Evolutionary conservation across 1,139 yeast genomes (phyloP), one percentile per base, ranked within the genome.

Genomic region (Kodamaea sp.): DNA sequence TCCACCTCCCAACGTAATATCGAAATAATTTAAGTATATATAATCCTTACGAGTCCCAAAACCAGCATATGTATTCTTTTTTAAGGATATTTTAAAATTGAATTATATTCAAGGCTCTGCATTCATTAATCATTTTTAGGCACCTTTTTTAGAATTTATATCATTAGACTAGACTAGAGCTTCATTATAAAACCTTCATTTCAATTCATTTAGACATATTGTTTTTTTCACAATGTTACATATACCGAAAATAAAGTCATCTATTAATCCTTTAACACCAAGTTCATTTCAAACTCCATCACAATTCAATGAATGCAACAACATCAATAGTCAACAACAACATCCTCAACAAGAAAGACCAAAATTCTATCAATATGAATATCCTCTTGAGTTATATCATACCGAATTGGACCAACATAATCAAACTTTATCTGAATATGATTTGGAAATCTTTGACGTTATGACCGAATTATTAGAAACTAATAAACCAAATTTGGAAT

Each of bases 371-470:
- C 75, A 69, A 48, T 54, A 50, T 42, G 62, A 64, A 40, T 81
- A 81, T 49, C 75, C 84, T 2, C 57, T 62, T 31, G 65, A 65
- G 40, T 62, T 80, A 38, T 78, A 80, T 45, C 61, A 70, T 36
- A 54, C 68, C 7, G 87, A 81, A 55, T 52, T 78, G 28, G 49
- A 60, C 26, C 58, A 68, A 8, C 87, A 81, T 53, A 60, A 66
- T 28, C 59, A 60, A 34, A 60, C 66, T 7, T 55, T 79, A 27
- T 63, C 66, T 26, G 86, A 79, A 50, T 80, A 81, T 52, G 69
- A 70, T 40, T 62, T 62, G 12, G 85, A 80, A 41, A 64, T 80
- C 9, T 67, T 74, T 27, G 59, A 65, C 5, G 60, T 67, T 30
- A 62, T 75, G 52, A 56, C 68, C 32, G 59, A 66, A 22, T 50